These are phyloP conservation scores for thale cress (Arabidopsis thaliana) DNA, from an alignment of 345 rosid genomes.

Conservation along the genomic window DNA sequence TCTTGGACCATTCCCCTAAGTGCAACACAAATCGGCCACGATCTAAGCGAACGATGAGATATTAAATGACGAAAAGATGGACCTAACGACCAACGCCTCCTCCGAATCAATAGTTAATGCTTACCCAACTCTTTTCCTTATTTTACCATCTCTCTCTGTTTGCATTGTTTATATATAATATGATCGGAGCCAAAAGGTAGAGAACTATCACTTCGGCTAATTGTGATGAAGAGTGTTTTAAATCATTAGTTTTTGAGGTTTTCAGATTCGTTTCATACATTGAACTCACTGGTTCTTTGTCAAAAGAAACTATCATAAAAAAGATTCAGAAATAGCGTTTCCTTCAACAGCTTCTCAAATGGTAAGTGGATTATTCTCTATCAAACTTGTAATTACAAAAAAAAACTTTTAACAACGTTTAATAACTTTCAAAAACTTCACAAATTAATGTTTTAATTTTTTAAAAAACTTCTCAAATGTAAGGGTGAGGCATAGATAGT, in stretches of 20 bases:
- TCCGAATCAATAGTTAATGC: conserved; percentile 34
- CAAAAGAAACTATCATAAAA: background rate
- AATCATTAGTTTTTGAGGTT: background rate
- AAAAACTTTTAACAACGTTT: background rate
- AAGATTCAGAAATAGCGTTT: background rate
- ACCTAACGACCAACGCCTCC: conserved; percentile 35
- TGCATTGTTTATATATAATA: conserved; percentile 17
- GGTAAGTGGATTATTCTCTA: conserved; percentile 27
- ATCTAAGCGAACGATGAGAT: conserved; percentile 5
- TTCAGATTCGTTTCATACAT: background rate
- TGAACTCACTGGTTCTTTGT: background rate
- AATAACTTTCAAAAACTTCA: conserved; percentile 7
- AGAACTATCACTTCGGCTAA: background rate
- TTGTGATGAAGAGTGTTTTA: background rate
- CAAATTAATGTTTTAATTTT: background rate
- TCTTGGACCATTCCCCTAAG: conserved; percentile 8
- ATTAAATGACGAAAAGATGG: conserved; percentile 12
- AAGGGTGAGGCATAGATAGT: conserved; percentile 8
- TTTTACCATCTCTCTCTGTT: background rate
- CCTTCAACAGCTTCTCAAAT: conserved; percentile 13
- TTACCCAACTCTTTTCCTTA: conserved; percentile 14
- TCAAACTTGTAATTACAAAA: background rate
- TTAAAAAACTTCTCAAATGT: background rate
- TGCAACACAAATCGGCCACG: conserved; percentile 21
- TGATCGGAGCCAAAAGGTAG: background rate